Base-by-base conservation (phyloP, 306 rosid genomes). In the Acmispon strigosus region DNA sequence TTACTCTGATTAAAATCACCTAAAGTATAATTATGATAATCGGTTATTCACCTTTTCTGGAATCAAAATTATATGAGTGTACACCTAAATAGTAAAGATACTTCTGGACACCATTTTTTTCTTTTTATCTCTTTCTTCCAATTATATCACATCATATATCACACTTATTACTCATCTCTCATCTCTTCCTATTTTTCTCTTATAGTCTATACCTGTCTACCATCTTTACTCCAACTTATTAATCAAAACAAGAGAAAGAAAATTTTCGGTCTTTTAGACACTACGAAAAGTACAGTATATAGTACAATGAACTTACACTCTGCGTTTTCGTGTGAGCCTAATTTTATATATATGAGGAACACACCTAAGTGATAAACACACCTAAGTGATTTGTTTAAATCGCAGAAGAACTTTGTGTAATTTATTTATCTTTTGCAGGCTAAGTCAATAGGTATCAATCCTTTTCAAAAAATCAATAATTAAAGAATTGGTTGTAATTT, bases 221-320 rank as follows among this genome's bases (percentile, higher is more conserved):
- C n/a, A n/a, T n/a, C n/a, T n/a, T n/a, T n/a, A n/a, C n/a, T n/a
- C n/a, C n/a, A n/a, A n/a, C n/a, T n/a, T n/a, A n/a, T n/a, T n/a
- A n/a, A n/a, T n/a, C n/a, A n/a, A n/a, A n/a, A n/a, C n/a, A n/a
- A n/a, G n/a, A n/a, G 3, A 22, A 22, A 22, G 24, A 20, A 11
- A 60, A 2, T 48, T 45, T 51, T 43, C 20, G 10, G 9, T 58
- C 66, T 61, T 61, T 61, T 27, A 51, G 9, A 51, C 51, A 17
- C 71, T 76, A 43, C 32, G 53, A 69, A 62, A 76, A 29, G 65
- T 61, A 53, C 11, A 76, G 29, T 69, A 14, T 45, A 11, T 19
- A 32, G 37, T 16, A 41, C 57, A 41, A 51, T 17, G 53, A 63
- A 56, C 60, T 32, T 34, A 8, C 22, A 17, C n/a, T 9, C 19